Conservation (phyloP, 495 filamentous ascomycete species). For the Trichoderma virens region DNA sequence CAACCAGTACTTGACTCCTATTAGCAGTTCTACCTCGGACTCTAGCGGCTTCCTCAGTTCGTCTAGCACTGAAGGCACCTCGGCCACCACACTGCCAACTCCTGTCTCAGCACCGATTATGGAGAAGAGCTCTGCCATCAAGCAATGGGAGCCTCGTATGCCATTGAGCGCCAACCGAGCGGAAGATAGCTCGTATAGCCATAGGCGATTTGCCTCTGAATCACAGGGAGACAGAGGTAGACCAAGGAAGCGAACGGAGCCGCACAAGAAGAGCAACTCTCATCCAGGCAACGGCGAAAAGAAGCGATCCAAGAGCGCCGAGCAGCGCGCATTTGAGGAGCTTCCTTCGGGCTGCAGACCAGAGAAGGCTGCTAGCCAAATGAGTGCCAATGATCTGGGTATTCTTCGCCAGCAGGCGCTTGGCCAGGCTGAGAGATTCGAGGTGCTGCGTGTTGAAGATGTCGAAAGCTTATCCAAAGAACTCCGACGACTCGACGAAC, state of each 20-base stretch:
- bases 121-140: conserved; percentile 33
- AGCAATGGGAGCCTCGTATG: conserved; percentile 31
- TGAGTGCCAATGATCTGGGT: conserved; percentile 45
- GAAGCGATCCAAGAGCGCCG: conserved; percentile 35
- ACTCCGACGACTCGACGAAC: conserved; percentile 59
- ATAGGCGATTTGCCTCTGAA: conserved; percentile 48
- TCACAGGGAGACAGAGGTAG: conserved; percentile 51
- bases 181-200: conserved; percentile 12
- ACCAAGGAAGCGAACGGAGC: conserved; percentile 41
- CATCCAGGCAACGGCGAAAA: conserved; percentile 27
- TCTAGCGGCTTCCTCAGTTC: conserved; percentile 29
- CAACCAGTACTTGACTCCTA: conserved; percentile 15
- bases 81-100: conserved; percentile 34
- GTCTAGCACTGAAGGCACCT: conserved; percentile 23
- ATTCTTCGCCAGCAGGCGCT: conserved; percentile 53
- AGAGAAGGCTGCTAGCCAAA: conserved; percentile 36
- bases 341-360: conserved; percentile 52
- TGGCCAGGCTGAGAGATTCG: conserved; percentile 56
- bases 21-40: conserved; percentile 34
- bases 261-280: conserved; percentile 22
- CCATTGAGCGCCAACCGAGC: neutral
- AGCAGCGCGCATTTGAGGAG: conserved; percentile 43
- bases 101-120: conserved; percentile 36
- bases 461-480: conserved; percentile 62
- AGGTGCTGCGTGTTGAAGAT: conserved; percentile 58